A percentile compares a stretch with the other conserved stretches of the same genome.
phyloP scores from a whole-genome alignment of 176 grass and related monocot genomes.

The Aegilops bicornis region DNA sequence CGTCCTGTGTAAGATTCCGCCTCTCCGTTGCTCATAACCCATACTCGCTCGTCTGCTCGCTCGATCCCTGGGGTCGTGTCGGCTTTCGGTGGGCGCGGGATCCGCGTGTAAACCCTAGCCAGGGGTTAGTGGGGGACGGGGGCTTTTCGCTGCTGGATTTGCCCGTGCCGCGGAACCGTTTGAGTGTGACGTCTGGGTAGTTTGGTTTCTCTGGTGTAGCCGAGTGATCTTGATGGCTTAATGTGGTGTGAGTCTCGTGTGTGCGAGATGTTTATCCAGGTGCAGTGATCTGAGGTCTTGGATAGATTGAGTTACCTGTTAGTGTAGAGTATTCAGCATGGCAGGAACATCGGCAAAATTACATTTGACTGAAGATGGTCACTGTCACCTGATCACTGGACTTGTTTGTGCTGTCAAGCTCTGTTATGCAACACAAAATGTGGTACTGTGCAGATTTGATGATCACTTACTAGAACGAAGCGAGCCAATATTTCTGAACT shows the following conservation, averaged over 20 bases:
- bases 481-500: neutral
- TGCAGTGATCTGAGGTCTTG: neutral
- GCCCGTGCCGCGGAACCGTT: neutral
- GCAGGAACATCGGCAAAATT: neutral
- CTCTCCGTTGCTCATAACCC: neutral
- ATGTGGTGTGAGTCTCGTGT: neutral
- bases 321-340: neutral
- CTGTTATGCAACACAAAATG: neutral
- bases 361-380: neutral
- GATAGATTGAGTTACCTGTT: neutral
- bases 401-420: neutral
- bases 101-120: constrained; percentile 45
- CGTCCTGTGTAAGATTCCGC: constrained; percentile 64
- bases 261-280: neutral
- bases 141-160: neutral
- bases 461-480: neutral
- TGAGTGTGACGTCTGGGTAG: neutral
- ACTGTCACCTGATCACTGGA: neutral
- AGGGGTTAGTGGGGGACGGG: constrained; percentile 28
- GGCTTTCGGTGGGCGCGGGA: constrained; percentile 14
- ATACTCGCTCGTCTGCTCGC: neutral
- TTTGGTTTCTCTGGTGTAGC: neutral
- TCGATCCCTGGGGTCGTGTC: constrained; percentile 1
- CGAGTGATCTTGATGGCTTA: neutral
- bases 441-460: constrained; percentile 1